Evolutionary conservation across 1,139 yeast species (phyloP).

Genomic region (Candida sojae): DNA sequence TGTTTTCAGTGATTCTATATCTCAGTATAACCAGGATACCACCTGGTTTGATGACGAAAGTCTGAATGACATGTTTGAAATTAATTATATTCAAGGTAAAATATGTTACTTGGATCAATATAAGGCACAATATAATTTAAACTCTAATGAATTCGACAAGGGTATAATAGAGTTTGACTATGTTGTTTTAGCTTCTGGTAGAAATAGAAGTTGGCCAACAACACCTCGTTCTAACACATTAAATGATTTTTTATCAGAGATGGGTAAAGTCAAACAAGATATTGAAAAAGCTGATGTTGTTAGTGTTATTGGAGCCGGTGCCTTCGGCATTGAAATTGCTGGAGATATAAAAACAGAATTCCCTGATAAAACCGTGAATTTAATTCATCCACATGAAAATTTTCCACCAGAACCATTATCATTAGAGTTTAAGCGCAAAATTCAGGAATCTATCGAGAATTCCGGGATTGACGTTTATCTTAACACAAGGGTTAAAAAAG

Average conservation of each 20-base stretch:
- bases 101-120: conserved; percentile 31
- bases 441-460: conserved; percentile 26
- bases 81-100: conserved; percentile 43
- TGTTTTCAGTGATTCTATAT: conserved; percentile 20
- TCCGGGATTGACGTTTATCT: conserved; percentile 22
- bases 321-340: conserved; percentile 52
- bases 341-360: conserved; percentile 43
- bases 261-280: conserved; percentile 29
- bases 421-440: conserved; percentile 29
- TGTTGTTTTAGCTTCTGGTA: conserved; percentile 50
- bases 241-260: conserved; percentile 32
- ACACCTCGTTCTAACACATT: conserved; percentile 40
- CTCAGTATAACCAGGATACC: conserved; percentile 6
- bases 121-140: conserved; percentile 25
- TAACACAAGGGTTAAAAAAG: conserved; percentile 21
- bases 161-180: conserved; percentile 47
- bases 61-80: conserved; percentile 5
- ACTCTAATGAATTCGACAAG: conserved; percentile 6
- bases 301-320: conserved; percentile 51
- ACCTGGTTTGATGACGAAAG: conserved; percentile 4
- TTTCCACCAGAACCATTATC: conserved; percentile 46
- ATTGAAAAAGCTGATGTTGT: conserved; percentile 25
- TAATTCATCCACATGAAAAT: conserved; percentile 40
- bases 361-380: conserved; percentile 36
- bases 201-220: conserved; percentile 56